Base-by-base conservation (phyloP, 164 flowering plant genomes). In the Stephania cephalantha region DNA sequence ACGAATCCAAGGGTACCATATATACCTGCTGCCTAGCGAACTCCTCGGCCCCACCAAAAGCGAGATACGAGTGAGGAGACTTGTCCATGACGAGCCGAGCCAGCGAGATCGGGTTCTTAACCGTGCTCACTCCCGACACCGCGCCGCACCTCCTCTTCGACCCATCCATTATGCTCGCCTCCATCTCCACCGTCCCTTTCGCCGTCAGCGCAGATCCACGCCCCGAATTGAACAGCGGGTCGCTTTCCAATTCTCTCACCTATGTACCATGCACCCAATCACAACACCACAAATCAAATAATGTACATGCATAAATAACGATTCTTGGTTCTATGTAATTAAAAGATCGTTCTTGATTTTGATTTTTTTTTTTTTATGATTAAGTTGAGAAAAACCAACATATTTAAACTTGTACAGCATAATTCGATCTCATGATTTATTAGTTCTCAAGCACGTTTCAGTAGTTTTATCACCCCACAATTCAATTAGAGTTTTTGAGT, bases 41-140 rank as follows among this genome's bases (percentile, higher is more conserved):
- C 7, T 81, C 88, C 73, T 93, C 98, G 68, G 99, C 99, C 53
- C 99, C 99, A 8, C 87, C 80, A 79, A 93, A 95, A 78, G 93
- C 98, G 2, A 95, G 92, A 69, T 95, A 95, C 46, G 97, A 90
- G 72, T 95, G 99, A 12, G 98, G 99, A 30, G 97, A 90, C 72
- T 95, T 95, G 44, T 95, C 99, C 98, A 95, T 93, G 46, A 95
- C 98, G 9, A 95, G 91, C 3, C 99, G 89, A 1, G 99, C 99
- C 0, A 95, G 92, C 5, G 99, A 95, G 68, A 95, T 50, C 1
- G 99, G 97, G 79, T 92, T 95, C 68, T 93, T 93, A 44, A 95
- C 99, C 11, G 93, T 93, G 66, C 90, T 84, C n/a, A 95, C 13
- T 1, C 99, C 99, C 6, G 97, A 93, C 15, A 95, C 98, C 46